Evolutionary conservation across 2,329 filamentous ascomycete genomes (phyloP).

Genomic region (Fusarium sp.): DNA sequence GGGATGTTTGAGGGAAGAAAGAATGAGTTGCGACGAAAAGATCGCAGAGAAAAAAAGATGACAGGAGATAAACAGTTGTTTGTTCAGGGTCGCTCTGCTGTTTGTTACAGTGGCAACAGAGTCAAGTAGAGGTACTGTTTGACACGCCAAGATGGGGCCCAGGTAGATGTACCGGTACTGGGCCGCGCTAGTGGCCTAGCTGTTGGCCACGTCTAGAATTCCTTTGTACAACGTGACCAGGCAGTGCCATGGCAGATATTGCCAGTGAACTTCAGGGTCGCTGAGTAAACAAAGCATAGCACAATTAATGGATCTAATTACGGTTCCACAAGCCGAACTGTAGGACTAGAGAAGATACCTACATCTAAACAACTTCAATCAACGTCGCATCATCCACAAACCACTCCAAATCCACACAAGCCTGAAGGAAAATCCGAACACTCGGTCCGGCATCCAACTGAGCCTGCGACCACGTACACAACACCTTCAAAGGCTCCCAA

Average conservation of each 20-base stretch:
- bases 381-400: no score
- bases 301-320: no score
- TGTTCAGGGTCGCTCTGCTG: accelerated
- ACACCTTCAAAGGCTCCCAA: no score
- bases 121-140: neutral
- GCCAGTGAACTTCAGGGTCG: accelerated
- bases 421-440: no score
- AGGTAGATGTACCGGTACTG: accelerated
- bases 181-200: neutral
- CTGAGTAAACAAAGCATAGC: no score
- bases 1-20: neutral
- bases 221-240: neutral
- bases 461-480: no score
- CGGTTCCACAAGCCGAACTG: no score
- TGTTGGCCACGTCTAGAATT: neutral
- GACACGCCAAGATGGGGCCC: accelerated
- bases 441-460: no score
- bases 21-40: neutral
- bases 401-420: no score
- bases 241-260: neutral
- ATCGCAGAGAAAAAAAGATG: accelerated
- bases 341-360: no score
- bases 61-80: neutral
- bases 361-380: no score
- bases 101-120: neutral